Evolutionary conservation across 768 basidiomycete genomes (phyloP).

Genomic region (Tricholomella constricta): DNA sequence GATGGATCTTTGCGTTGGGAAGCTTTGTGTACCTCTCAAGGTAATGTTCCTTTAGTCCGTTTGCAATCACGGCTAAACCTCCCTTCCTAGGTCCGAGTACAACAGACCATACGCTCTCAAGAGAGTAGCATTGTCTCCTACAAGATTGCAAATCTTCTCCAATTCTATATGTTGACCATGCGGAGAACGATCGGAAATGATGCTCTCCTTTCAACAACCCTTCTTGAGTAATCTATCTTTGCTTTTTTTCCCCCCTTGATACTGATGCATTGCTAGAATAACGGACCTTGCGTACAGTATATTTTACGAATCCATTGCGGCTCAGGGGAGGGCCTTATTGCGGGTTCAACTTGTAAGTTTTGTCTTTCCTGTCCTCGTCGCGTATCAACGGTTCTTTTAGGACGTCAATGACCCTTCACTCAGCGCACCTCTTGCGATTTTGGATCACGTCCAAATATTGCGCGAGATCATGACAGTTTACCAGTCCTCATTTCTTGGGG

Average conservation of each 20-base stretch:
- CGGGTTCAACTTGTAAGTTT: slow-evolving; percentile 54
- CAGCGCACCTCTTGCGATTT: slow-evolving; percentile 73
- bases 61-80: not conserved
- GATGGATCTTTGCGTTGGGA: slow-evolving; percentile 80
- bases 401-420: slow-evolving; percentile 70
- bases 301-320: slow-evolving; percentile 87
- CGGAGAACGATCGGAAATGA: slow-evolving; percentile 85
- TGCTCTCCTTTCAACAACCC: slow-evolving; percentile 71
- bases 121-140: slow-evolving; percentile 92
- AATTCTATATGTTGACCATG: slow-evolving; percentile 95
- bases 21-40: slow-evolving; percentile 87
- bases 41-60: slow-evolving; percentile 37
- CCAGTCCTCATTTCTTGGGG: slow-evolving; percentile 79
- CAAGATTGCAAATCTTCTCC: slow-evolving; percentile 91
- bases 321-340: slow-evolving; percentile 71
- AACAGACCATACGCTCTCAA: slow-evolving; percentile 91
- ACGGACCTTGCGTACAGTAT: slow-evolving; percentile 78
- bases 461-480: slow-evolving; percentile 91
- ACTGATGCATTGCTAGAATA: slow-evolving; percentile 50
- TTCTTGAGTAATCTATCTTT: slow-evolving; percentile 67
- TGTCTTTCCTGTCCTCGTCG: not conserved
- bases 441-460: slow-evolving; percentile 82
- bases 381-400: slow-evolving; percentile 35
- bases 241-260: not conserved
- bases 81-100: slow-evolving; percentile 69